These are phyloP conservation scores for Nevesoporus exiguus DNA, from an alignment of 768 basidiomycete genomes.

Conservation along the genomic window DNA sequence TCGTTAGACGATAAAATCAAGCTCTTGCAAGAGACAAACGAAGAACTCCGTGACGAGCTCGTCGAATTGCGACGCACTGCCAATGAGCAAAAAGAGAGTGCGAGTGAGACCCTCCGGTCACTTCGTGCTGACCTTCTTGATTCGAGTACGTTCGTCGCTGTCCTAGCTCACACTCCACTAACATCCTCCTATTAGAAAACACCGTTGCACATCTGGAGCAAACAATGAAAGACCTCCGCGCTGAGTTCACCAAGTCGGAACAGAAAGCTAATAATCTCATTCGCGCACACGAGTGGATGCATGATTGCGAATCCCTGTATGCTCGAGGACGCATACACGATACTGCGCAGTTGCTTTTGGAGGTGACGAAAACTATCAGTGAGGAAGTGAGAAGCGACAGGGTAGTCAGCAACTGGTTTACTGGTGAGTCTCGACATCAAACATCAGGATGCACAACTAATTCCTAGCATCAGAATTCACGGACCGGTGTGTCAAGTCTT, in stretches of 20 bases:
- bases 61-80: too few species aligned
- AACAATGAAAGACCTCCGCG: too few species aligned
- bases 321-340: neutral
- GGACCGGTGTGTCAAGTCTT: neutral
- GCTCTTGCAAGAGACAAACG: too few species aligned
- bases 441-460: neutral
- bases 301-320: neutral
- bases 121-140: too few species aligned
- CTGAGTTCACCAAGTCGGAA: too few species aligned
- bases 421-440: neutral
- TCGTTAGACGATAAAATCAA: too few species aligned
- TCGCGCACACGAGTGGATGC: neutral
- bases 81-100: too few species aligned
- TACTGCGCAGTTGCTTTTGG: neutral
- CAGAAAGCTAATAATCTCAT: too few species aligned
- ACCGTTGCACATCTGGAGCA: neutral
- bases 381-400: neutral
- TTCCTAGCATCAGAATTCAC: neutral
- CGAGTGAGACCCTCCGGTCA: too few species aligned
- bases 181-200: neutral
- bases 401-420: neutral
- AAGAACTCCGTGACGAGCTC: too few species aligned
- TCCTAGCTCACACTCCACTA: too few species aligned
- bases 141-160: too few species aligned
- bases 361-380: neutral